Percentiles rank a stretch among this genome's conserved stretches.
Conservation (phyloP, 179 eudicot species). For the Silene coronaria region DNA sequence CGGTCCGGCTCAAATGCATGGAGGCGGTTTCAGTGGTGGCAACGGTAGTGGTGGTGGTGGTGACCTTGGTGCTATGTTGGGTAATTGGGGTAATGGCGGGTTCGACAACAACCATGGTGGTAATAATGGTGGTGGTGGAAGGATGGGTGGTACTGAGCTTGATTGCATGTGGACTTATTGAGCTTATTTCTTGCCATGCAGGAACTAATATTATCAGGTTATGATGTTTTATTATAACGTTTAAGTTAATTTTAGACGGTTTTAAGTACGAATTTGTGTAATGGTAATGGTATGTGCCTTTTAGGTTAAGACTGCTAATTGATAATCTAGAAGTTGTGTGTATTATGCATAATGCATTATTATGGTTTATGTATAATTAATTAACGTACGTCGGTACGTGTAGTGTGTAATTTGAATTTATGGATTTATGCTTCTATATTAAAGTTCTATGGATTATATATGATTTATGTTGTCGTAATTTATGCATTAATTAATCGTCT, state of each 20-base stretch:
- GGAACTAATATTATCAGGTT: background rate
- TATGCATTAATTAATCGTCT: no score
- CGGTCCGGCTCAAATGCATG: conserved; percentile 19
- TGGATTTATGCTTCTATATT: no score
- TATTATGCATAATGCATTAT: no score
- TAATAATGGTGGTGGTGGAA: conserved; percentile 14
- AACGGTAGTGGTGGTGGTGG: conserved; percentile 8
- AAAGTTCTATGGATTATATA: no score
- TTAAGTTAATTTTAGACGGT: background rate
- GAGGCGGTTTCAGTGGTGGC: conserved; percentile 12
- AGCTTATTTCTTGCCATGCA: conserved; percentile 9
- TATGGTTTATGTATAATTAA: no score
- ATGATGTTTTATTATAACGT: background rate
- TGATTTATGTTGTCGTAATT: no score
- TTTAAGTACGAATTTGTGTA: background rate
- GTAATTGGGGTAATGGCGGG: conserved; percentile 36
- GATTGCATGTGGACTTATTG: conserved; percentile 79
- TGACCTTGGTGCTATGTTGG: conserved; percentile 14
- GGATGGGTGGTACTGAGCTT: conserved; percentile 48
- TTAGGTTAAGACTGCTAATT: no score
- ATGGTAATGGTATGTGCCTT: no score
- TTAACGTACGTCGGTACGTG: no score
- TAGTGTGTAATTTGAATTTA: no score
- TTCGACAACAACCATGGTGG: conserved; percentile 20
- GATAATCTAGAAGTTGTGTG: no score